Evolutionary conservation across 2,329 filamentous ascomycete genomes (phyloP).

Genomic region (Stemphylium lycopersici): DNA sequence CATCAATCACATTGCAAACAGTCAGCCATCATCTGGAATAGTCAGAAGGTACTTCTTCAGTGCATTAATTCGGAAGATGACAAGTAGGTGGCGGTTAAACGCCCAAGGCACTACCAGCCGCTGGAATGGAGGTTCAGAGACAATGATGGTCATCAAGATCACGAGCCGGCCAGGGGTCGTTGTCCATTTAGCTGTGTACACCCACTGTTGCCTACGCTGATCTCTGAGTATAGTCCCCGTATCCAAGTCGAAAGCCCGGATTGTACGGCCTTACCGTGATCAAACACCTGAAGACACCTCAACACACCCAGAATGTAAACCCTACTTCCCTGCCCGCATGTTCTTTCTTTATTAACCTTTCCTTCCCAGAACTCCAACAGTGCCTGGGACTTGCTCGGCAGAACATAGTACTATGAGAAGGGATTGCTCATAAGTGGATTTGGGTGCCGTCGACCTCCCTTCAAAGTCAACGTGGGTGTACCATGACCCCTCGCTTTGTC

Average conservation of each 20-base stretch:
- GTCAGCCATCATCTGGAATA: background rate
- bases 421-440: constrained; percentile 33
- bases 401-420: background rate
- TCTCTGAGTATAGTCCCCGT: background rate
- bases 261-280: too few species aligned
- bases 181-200: too few species aligned
- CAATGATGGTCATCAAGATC: too few species aligned
- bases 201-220: too few species aligned
- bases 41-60: background rate
- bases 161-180: too few species aligned
- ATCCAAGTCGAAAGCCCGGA: background rate
- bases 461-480: constrained; percentile 18
- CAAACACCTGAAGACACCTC: background rate
- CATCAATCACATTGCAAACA: background rate
- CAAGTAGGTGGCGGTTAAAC: background rate
- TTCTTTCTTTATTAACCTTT: background rate
- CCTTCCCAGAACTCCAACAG: background rate
- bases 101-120: background rate
- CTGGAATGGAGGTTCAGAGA: too few species aligned
- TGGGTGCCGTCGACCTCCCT: constrained; percentile 14
- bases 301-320: background rate
- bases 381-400: background rate
- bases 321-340: background rate
- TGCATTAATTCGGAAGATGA: background rate
- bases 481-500: constrained; percentile 28